A percentile compares a stretch with the other conserved stretches of the same genome.
phyloP scores from a whole-genome alignment of 192 early-diverging fungal species.

The Coemansia asiatica region DNA sequence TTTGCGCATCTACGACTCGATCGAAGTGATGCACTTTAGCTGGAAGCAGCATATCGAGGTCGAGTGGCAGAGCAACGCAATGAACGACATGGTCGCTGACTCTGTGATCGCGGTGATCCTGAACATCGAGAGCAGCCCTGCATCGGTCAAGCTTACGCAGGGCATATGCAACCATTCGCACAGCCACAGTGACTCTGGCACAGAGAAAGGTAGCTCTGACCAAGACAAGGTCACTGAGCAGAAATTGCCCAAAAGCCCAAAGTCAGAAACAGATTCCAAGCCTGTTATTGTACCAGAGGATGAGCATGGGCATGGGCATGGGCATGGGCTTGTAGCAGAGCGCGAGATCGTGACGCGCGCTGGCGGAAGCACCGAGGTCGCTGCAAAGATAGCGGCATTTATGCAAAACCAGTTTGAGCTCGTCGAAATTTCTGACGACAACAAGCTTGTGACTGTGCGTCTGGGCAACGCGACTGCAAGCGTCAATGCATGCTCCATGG shows the following conservation, averaged over 20 bases:
- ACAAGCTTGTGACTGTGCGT: constrained; percentile 21
- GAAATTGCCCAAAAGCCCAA: background rate
- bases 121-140: constrained; percentile 83
- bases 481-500: constrained; percentile 27
- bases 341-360: constrained; percentile 17
- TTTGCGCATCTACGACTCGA: constrained; percentile 68
- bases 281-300: too few relatives aligned
- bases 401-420: constrained; percentile 47
- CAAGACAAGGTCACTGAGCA: constrained; percentile 2
- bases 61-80: constrained; percentile 88
- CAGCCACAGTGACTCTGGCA: background rate
- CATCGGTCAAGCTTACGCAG: constrained; percentile 74
- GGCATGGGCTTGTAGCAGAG: background rate
- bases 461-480: constrained; percentile 23
- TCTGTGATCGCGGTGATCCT: constrained; percentile 83
- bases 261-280: background rate
- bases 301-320: background rate
- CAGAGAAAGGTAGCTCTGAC: constrained; percentile 1
- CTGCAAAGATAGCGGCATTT: constrained; percentile 32
- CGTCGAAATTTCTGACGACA: constrained; percentile 20
- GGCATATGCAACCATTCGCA: constrained; percentile 32
- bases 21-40: constrained; percentile 69
- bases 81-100: constrained; percentile 97
- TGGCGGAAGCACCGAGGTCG: constrained; percentile 15
- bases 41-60: constrained; percentile 61